phyloP scores from a whole-genome alignment of 805 yeast species.

The Saccharomyces jurei region DNA sequence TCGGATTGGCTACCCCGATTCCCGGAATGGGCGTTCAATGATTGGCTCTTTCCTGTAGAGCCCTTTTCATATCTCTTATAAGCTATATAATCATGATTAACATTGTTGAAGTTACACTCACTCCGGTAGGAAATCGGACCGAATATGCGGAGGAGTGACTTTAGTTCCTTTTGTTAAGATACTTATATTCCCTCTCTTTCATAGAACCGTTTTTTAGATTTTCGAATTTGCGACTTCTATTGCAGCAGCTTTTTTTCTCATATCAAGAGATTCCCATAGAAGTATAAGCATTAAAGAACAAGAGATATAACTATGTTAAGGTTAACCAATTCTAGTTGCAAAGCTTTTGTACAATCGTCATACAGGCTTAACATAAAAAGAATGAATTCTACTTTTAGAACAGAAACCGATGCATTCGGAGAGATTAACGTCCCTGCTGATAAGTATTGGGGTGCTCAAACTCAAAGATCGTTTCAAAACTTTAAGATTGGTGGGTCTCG shows the following conservation, averaged over 20 bases:
- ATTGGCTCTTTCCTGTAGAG: not conserved
- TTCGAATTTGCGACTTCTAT: not conserved
- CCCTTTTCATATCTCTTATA: not conserved
- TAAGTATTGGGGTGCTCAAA: slow-evolving; percentile 97
- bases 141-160: not conserved
- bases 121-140: not conserved
- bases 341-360: not conserved
- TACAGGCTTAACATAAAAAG: slow-evolving; percentile 1
- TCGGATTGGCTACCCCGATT: not conserved
- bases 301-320: not conserved
- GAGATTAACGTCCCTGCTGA: slow-evolving; percentile 83
- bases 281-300: not conserved
- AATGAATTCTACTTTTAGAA: slow-evolving; percentile 34
- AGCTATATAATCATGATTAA: not conserved
- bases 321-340: not conserved
- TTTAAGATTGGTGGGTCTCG: slow-evolving; percentile 92
- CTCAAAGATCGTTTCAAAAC: slow-evolving; percentile 86
- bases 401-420: slow-evolving; percentile 94
- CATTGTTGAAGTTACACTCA: not conserved
- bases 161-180: not conserved
- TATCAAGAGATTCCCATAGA: not conserved
- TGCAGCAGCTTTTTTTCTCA: not conserved
- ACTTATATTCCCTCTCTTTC: not conserved
- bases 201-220: not conserved
- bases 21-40: not conserved